These are phyloP conservation scores for Barnettozyma botsteinii DNA, from an alignment of 805 yeast genomes.

Conservation along the genomic window DNA sequence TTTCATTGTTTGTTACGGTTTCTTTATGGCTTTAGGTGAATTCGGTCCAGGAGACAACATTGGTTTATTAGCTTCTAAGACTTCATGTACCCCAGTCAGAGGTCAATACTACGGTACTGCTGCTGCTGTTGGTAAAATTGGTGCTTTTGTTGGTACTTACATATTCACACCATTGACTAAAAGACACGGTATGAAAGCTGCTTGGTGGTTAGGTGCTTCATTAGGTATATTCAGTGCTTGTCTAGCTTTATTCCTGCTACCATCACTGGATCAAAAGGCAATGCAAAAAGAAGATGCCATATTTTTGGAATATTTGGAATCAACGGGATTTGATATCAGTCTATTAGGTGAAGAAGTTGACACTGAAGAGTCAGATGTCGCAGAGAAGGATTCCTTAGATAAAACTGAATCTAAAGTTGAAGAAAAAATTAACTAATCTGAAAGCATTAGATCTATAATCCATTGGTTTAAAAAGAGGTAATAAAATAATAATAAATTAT, in stretches of 20 bases:
- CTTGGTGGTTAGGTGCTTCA: constrained; percentile 77
- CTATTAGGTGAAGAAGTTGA: constrained; percentile 39
- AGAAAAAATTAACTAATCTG: no score
- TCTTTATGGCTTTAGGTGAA: constrained; percentile 83
- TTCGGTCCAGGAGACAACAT: constrained; percentile 93
- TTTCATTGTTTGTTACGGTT: constrained; percentile 82
- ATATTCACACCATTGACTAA: constrained; percentile 77
- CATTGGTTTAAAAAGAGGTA: no score
- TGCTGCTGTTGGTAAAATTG: constrained; percentile 87
- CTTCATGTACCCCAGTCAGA: constrained; percentile 80
- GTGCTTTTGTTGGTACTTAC: constrained; percentile 88
- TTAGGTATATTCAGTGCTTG: constrained; percentile 68
- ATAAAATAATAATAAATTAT: no score
- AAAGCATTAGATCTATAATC: no score
- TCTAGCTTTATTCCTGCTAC: constrained; percentile 65
- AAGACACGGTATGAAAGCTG: constrained; percentile 64
- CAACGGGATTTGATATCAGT: constrained; percentile 64
- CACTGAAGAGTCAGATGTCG: constrained; percentile 3
- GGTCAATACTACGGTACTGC: constrained; percentile 89
- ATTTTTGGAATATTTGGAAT: constrained; percentile 61
- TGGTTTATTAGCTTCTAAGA: constrained; percentile 82
- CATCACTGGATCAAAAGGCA: constrained; percentile 79
- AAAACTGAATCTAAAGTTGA: not conserved
- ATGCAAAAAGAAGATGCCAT: constrained; percentile 69
- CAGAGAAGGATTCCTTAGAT: not conserved